Base-by-base conservation (phyloP, 2,329 filamentous ascomycete genomes). In the Xylogone sp. region DNA sequence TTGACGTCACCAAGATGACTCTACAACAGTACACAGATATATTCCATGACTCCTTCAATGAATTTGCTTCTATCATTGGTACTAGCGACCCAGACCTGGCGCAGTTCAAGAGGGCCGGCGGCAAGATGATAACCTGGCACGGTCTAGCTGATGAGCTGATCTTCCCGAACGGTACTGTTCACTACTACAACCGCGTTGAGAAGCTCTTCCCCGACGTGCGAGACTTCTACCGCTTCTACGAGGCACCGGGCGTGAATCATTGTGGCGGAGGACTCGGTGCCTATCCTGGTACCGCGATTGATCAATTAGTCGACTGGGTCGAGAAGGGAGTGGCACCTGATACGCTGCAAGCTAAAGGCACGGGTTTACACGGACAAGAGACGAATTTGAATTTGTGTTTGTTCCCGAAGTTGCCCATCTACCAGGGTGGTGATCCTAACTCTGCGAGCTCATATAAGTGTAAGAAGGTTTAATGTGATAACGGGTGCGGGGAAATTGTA, bases 241-340 rank as follows among this genome's bases (percentile, higher is more conserved):
- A 54, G 20, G 49, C 50, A 1, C 50, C 54, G 3, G 50, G 50
- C 5, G 49, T 56, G 21, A 19, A 43, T 6, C 34, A 56, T 45
- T 52, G 48, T 31, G 44, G 13, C 9, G 71, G 58, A 5, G 68
- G 67, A 3, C 43, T 46, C 2, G 61, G 65, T 0, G 56, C 57
- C 2, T 49, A 56, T 24, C 66, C 65, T 1, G 45, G 21, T 2
- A 48, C 29, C 39, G 49, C 45, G 1, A 22, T 51, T 22, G 22
- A 46, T 55, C 69, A 62, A 2, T 65, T 78, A 57, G 74, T 82
- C 46, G 66, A 76, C 50, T 81, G 76, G 77, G 76, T 78, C 0
- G 77, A 81, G 66, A 71, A 75, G 10, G 74, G 71, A 2, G 62
- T 69, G 3, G 69, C 67, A 44, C 77, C 78, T 2, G 65, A 61